Conservation (phyloP, 139 green algal genomes). For the Chlamydomonas sphaeroides region DNA sequence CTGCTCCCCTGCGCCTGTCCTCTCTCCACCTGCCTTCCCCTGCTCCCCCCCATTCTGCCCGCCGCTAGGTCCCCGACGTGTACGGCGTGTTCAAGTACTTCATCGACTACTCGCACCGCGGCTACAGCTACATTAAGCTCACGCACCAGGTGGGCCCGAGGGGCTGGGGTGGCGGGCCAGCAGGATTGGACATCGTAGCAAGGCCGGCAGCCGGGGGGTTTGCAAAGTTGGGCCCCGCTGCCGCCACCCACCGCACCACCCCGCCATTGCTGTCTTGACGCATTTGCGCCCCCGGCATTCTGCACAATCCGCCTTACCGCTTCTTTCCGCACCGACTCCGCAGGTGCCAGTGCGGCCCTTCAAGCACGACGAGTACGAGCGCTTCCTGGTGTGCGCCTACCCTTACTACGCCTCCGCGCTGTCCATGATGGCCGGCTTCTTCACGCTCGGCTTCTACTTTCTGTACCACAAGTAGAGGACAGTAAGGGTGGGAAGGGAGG, state of each 20-base stretch:
- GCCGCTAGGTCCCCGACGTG: conserved; percentile 82
- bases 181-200: too few species aligned
- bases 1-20: neutral
- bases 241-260: neutral
- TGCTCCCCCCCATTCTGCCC: neutral
- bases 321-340: too few species aligned
- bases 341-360: conserved; percentile 91
- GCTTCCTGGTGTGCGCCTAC: conserved; percentile 90
- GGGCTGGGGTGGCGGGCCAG: neutral
- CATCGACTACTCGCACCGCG: conserved; percentile 83
- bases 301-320: too few species aligned
- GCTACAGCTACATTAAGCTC: conserved; percentile 83
- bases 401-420: conserved; percentile 85
- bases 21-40: neutral
- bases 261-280: neutral
- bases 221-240: too few species aligned
- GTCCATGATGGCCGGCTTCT: conserved; percentile 82
- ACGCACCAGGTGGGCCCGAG: conserved; percentile 44
- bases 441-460: conserved; percentile 71
- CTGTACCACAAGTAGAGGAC: conserved; percentile 78
- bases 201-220: too few species aligned
- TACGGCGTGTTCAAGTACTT: conserved; percentile 99
- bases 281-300: too few species aligned
- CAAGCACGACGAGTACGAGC: conserved; percentile 95
- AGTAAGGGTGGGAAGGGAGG: too few species aligned